Evolutionary conservation across 805 yeast species (phyloP), one percentile per base, ranked within the genome.

Genomic region (Candida lessepsii): DNA sequence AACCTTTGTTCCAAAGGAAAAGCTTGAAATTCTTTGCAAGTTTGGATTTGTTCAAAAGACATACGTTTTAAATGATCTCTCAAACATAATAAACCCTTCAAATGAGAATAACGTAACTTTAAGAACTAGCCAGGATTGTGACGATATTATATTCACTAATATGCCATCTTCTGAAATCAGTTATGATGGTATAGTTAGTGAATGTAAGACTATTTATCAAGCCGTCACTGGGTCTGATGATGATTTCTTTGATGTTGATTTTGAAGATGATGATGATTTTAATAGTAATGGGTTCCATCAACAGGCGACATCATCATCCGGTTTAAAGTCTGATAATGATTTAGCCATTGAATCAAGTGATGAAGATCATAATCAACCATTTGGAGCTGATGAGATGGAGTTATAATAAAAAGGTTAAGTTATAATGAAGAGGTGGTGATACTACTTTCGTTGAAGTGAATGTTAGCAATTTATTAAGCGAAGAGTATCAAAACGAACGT

Each of bases 191-290:
- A 77, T 86, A 3, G 78, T 91, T 14, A 80, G 90, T 2, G 93
- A 88, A 45, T 88, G 90, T 5, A 84, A 80, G 56, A 66, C 77
- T 15, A 58, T 91, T 29, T 91, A 87, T 59, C 81, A 78, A 45
- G 71, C 75, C 41, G 81, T 91, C 46, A 95, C 93, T 9, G 98
- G 98, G 8, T 78, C 95, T 2, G 93, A 86, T 57, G 97, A 91
- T 53, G 98, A 91, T 63, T 93, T 93, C 66, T 91, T 91, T 57
- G 96, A 88, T 60, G 86, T 91, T 29, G 98, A 91, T 62, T 91
- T 91, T 57, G 97, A 91, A 62, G 98, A 91, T 59, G 96, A 89
- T 15, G 96, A 86, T 31, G 72, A 69, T 4, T 43, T 33, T 25
- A 44, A 39, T 36, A 39, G 42, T 17, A 40, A 42, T 25, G 45